Percentiles rank a stretch among this genome's conserved stretches.
Evolutionary conservation across 2,329 filamentous ascomycete species (phyloP).

Genomic region (Plenodomus lindquistii): DNA sequence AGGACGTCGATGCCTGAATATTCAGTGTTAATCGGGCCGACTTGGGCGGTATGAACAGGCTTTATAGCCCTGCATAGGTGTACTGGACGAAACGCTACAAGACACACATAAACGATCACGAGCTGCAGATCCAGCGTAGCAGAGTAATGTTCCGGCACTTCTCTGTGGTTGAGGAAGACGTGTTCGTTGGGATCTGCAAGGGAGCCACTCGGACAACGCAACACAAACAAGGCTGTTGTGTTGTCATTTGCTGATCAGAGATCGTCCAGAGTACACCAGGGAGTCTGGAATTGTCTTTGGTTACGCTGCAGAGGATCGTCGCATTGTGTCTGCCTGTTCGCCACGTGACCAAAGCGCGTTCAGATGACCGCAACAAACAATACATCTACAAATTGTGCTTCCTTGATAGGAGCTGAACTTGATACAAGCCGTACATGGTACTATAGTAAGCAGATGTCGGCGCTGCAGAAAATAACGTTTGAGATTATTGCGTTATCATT

Average conservation of each 20-base stretch:
- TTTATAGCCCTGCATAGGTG: not conserved
- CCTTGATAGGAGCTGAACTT: too few relatives aligned
- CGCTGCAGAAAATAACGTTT: not conserved
- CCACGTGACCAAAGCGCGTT: too few relatives aligned
- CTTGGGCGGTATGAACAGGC: not conserved
- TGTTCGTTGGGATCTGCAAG: not conserved
- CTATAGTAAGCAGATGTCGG: not conserved
- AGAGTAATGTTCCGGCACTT: conserved; percentile 1
- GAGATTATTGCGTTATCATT: conserved; percentile 7
- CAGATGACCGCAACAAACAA: too few relatives aligned
- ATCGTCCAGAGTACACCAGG: conserved; percentile 6
- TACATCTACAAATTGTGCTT: too few relatives aligned
- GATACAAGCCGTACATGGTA: not conserved
- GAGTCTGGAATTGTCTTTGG: conserved; percentile 26
- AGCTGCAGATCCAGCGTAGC: not conserved
- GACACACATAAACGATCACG: not conserved
- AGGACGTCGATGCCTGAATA: not conserved
- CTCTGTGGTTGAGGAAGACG: not conserved
- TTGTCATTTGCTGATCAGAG: conserved; percentile 20
- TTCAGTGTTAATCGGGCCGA: not conserved
- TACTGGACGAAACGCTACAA: not conserved
- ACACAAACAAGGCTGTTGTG: conserved; percentile 27
- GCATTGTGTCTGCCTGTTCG: too few relatives aligned
- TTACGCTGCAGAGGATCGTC: conserved; percentile 12
- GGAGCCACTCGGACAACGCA: conserved; percentile 11